Base-by-base conservation (phyloP, 2,329 filamentous ascomycete species). In the Sclerotinia nivalis region DNA sequence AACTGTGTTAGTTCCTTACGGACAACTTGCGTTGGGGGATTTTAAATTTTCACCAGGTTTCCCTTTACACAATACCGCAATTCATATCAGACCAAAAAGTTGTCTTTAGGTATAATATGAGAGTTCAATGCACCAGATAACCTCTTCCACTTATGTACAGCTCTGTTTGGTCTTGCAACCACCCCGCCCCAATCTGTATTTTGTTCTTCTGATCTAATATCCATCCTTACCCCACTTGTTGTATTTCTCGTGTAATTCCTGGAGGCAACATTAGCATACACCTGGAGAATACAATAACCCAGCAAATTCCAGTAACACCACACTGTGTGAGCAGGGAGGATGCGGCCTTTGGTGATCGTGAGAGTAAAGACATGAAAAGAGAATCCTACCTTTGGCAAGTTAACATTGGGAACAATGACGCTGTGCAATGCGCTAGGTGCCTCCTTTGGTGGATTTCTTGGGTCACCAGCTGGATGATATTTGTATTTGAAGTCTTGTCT, bases 211-310 rank as follows among this genome's bases (percentile, higher is more conserved):
- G 52, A 28, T 71, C 74, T 79, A 79, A 71, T 77, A 98, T 76
- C 93, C 94, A 76, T 98, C 96, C 89, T 98, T 98, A 82, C 96
- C 96, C 89, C 93, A 98, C 87, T 99, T 99, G 92, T 99, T 99
- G 89, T 91, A 98, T 85, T 91, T 91, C 77, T 99, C 96, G 84
- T 99, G 96, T 74, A 97, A 88, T 78, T 91, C 87, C 93, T 96
- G 77, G 70, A 62, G 31, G 52, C 43, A 7, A 28, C 5, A 49
- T 74, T 70, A 75, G 75, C 70, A 62, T 43, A 15, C 40, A 52
- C 1, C 7, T 59, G n/a, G 9, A 37, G 20, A 40, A 34, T n/a
- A n/a, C 13, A 10, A 20, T 12, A 22, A 59, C 20, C 60, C 31
- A 50, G 60, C 6, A 28, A 20, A 52, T 34, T 52, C 15, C 1